A percentile compares a stretch with the other conserved stretches of the same genome.
These are phyloP conservation scores for Alternaria sp. DNA, from an alignment of 2,329 filamentous ascomycete genomes.

Conservation along the genomic window DNA sequence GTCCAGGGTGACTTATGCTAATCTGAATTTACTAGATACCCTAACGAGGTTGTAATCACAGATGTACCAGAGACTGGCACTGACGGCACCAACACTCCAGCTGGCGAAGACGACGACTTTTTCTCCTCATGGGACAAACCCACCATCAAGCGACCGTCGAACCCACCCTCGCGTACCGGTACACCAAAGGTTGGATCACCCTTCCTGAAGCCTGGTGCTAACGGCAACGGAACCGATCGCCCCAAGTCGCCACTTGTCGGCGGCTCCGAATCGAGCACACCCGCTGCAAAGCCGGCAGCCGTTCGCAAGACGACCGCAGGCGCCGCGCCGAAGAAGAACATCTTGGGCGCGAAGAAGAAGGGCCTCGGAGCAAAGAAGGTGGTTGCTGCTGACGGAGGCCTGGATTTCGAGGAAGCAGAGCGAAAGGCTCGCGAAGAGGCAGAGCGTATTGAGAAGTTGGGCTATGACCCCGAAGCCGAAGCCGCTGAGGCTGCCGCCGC, in stretches of 20 bases:
- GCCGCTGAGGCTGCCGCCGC: constrained; percentile 49
- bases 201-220: constrained; percentile 76
- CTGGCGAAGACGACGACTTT: constrained; percentile 90
- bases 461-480: constrained; percentile 93
- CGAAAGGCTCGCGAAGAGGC: constrained; percentile 97
- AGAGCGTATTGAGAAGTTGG: constrained; percentile 92
- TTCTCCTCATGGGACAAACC: constrained; percentile 99
- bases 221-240: constrained; percentile 70
- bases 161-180: constrained; percentile 86
- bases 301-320: constrained; percentile 75
- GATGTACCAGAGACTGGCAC: constrained; percentile 68
- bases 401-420: constrained; percentile 98
- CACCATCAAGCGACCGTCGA: constrained; percentile 93
- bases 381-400: constrained; percentile 64
- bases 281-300: constrained; percentile 77
- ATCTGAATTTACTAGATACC: constrained; percentile 68
- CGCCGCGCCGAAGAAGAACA: constrained; percentile 78
- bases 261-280: constrained; percentile 59
- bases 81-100: constrained; percentile 77
- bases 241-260: constrained; percentile 79
- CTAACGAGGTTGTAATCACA: constrained; percentile 83
- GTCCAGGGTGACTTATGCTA: constrained; percentile 1
- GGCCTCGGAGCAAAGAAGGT: constrained; percentile 76
- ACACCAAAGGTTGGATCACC: constrained; percentile 89
- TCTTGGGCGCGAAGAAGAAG: constrained; percentile 79